A percentile compares a stretch with the other conserved stretches of the same genome.
Evolutionary conservation across 345 rosid species (phyloP).

Genomic region (Citrus trifoliata): DNA sequence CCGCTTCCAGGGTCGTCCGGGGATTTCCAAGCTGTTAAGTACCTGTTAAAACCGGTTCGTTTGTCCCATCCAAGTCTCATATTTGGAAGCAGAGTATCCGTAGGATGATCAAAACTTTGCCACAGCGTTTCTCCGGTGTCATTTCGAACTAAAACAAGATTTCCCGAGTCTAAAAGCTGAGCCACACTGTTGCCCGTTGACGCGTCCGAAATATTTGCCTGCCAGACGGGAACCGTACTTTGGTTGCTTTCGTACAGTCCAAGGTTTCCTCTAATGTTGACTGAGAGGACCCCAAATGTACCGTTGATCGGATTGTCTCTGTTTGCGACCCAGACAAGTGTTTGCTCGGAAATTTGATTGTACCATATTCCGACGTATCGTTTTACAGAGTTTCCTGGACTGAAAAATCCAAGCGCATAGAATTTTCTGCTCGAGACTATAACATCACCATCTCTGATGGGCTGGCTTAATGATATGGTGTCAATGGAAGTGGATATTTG

Average conservation of each 20-base stretch:
- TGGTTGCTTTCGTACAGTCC: constrained; percentile 25
- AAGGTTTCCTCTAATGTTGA: constrained; percentile 42
- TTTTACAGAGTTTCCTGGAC: constrained; percentile 39
- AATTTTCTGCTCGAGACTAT: constrained; percentile 33
- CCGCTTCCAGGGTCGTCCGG: constrained; percentile 49
- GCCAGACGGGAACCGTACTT: constrained; percentile 43
- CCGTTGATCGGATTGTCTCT: constrained; percentile 50
- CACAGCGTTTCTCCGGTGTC: constrained; percentile 28
- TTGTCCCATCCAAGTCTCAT: constrained; percentile 64
- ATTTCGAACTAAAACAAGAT: constrained; percentile 46
- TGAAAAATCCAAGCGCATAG: constrained; percentile 71
- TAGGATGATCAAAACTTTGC: constrained; percentile 77
- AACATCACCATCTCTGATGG: constrained; percentile 44
- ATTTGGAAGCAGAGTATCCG: constrained; percentile 51
- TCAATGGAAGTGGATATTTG: constrained; percentile 21
- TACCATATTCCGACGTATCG: constrained; percentile 84
- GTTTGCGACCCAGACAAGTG: constrained; percentile 82
- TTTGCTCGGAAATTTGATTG: constrained; percentile 33
- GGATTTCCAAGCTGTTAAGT: constrained; percentile 53
- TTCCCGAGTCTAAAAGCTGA: constrained; percentile 59
- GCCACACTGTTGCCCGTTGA: constrained; percentile 22
- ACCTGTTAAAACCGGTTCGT: constrained; percentile 26
- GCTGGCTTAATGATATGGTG: constrained; percentile 26
- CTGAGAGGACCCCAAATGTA: constrained; percentile 37
- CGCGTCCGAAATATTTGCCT: constrained; percentile 32